A percentile compares a stretch with the other conserved stretches of the same genome.
Evolutionary conservation across 1,139 yeast species (phyloP).

Genomic region (Kodamaea plutei): DNA sequence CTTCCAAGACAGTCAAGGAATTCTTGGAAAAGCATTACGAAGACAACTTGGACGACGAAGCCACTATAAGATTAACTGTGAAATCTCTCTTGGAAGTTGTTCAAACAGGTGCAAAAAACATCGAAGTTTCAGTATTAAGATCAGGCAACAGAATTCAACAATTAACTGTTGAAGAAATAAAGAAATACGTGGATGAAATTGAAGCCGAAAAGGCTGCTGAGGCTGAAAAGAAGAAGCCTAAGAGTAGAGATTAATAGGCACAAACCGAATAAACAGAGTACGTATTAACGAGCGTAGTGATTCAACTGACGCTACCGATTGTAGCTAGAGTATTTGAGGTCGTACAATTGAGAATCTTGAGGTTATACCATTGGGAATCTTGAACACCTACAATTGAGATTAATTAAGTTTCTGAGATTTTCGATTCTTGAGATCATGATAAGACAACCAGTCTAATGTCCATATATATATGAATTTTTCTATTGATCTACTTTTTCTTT

Average conservation of each 20-base stretch:
- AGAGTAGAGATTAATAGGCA: slow-evolving; percentile 30
- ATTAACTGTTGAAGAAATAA: slow-evolving; percentile 70
- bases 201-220: slow-evolving; percentile 91
- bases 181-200: slow-evolving; percentile 71
- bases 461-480: no score
- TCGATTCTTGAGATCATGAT: no score
- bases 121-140: slow-evolving; percentile 84
- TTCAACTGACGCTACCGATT: no score
- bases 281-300: background rate
- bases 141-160: slow-evolving; percentile 55
- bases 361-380: no score
- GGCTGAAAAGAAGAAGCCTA: slow-evolving; percentile 78
- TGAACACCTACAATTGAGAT: no score
- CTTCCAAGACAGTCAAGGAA: slow-evolving; percentile 92
- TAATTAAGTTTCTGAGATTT: no score
- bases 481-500: no score
- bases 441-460: no score
- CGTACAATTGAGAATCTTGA: no score
- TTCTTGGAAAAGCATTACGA: slow-evolving; percentile 87
- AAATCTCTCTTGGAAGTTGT: slow-evolving; percentile 91
- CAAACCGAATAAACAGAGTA: background rate
- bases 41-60: slow-evolving; percentile 67
- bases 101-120: slow-evolving; percentile 95
- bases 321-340: no score
- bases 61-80: slow-evolving; percentile 76